Conservation (phyloP, 352 stramenopile species). For the Globisporangium okanoganense region DNA sequence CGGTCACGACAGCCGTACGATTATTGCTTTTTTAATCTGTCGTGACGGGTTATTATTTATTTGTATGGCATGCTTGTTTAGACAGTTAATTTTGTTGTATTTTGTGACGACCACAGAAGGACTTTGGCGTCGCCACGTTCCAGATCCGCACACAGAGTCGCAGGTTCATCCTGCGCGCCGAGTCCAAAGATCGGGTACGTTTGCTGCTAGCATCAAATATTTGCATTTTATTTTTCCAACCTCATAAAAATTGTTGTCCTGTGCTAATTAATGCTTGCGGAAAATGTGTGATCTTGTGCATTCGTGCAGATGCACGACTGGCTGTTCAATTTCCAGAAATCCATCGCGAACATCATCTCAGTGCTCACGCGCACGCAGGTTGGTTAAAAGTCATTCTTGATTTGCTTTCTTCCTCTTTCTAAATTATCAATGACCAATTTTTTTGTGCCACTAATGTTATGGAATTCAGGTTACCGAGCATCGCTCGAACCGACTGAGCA, state of each 20-base stretch:
- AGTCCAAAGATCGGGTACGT: conserved; percentile 75
- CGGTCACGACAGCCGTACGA: conserved; percentile 77
- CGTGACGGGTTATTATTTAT: not conserved
- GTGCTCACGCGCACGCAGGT: conserved; percentile 64
- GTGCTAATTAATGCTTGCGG: not conserved
- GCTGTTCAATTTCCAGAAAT: conserved; percentile 89
- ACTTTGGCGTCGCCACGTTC: conserved; percentile 76
- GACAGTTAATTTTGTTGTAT: not conserved
- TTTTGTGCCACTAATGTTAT: not conserved
- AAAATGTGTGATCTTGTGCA: conserved; percentile 34
- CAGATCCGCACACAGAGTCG: conserved; percentile 80
- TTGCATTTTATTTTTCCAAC: not conserved
- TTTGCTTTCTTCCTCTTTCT: too few relatives aligned
- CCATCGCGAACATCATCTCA: conserved; percentile 83
- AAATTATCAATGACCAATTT: too few relatives aligned
- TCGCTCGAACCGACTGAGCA: conserved; percentile 43
- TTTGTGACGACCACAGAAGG: conserved; percentile 43
- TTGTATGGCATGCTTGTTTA: not conserved
- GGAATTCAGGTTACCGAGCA: conserved; percentile 33
- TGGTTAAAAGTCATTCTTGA: not conserved
- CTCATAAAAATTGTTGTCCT: not conserved
- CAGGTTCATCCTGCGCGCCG: conserved; percentile 73
- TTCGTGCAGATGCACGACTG: conserved; percentile 78
- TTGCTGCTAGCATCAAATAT: not conserved
- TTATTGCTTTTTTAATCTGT: conserved; percentile 4